Percentiles rank a stretch among this genome's conserved stretches.
phyloP scores from a whole-genome alignment of 2,329 filamentous ascomycete genomes.

The Pseudocercospora pini-densiflorae region DNA sequence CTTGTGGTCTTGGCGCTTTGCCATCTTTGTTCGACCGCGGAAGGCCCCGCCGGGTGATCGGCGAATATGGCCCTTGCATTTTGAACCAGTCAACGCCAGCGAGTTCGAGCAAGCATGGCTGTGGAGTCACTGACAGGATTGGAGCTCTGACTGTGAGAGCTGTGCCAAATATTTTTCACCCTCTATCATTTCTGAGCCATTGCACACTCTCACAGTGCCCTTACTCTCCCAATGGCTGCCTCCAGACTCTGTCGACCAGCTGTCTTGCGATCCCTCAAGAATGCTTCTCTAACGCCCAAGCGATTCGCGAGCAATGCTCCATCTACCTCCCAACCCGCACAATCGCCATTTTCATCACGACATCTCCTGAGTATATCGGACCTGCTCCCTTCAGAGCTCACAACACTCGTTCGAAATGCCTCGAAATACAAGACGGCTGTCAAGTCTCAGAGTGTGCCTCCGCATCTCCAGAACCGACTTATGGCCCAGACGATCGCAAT shows the following conservation, averaged over 20 bases:
- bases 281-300: slow-evolving; percentile 17
- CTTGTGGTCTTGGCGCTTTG: neutral
- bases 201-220: neutral
- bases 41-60: neutral
- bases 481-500: slow-evolving; percentile 83
- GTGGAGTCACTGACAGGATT: neutral
- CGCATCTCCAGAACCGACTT: slow-evolving; percentile 66
- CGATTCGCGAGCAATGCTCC: slow-evolving; percentile 32
- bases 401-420: slow-evolving; percentile 81
- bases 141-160: neutral
- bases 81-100: too few species aligned
- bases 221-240: slow-evolving; percentile 25
- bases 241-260: slow-evolving; percentile 31
- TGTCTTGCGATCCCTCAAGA: slow-evolving; percentile 26
- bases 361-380: slow-evolving; percentile 93
- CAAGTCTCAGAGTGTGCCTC: slow-evolving; percentile 67
- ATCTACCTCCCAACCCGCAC: slow-evolving; percentile 42
- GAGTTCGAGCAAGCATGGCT: neutral
- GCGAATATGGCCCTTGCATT: neutral
- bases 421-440: slow-evolving; percentile 74
- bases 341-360: slow-evolving; percentile 68
- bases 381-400: slow-evolving; percentile 78
- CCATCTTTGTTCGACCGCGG: neutral
- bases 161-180: neutral
- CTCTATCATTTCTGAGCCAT: neutral